Base-by-base conservation (phyloP, 805 yeast species). In the Sungouiozyma intestinalis region DNA sequence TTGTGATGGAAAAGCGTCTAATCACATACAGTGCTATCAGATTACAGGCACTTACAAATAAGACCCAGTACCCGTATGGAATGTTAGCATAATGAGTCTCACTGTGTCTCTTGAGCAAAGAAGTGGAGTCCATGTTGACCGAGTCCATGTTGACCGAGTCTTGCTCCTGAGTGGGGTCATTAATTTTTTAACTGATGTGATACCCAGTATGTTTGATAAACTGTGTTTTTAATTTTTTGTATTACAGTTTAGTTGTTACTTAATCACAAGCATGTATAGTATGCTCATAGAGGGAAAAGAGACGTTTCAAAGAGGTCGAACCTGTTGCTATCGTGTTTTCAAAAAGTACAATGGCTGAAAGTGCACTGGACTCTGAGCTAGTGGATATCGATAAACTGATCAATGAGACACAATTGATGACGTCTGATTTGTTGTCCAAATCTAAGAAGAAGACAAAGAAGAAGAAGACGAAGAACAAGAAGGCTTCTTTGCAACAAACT, bases 1-100 rank as follows among this genome's bases (percentile, higher is more conserved):
- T 52, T 21, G 44, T 52, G 3, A 60, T 53, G 0, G 69, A 59
- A 3, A 74, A 45, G 31, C 52, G 52, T 33, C 70, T 55, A 13
- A 68, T 47, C 1, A 60, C 37, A n/a, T 56, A 56, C 11, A 75
- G 51, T 18, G 59, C 52, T 0, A 57, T 19, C 0, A 74, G 44
- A 45, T 76, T 74, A 0, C 65, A 36, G 0, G 69, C 38, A 1
- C 78, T 63, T 3, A 74, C 42, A 1, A 63, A 51, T 5, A 80
- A 55, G 0, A 77, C 57, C 11, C 70, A 50, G 50, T 76, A 74
- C 0, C 90, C 92, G 52, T 74, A 81, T 39, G 72, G 71, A 37
- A 78, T 51, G 53, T 81, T 81, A 35, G 72, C 72, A 42, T 49
- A 67, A 53, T 81, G 87, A 33, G 69, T 69, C 19, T 57, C 55